Conservation (phyloP, 2,329 filamentous ascomycete species). For the Fusarium siculi region DNA sequence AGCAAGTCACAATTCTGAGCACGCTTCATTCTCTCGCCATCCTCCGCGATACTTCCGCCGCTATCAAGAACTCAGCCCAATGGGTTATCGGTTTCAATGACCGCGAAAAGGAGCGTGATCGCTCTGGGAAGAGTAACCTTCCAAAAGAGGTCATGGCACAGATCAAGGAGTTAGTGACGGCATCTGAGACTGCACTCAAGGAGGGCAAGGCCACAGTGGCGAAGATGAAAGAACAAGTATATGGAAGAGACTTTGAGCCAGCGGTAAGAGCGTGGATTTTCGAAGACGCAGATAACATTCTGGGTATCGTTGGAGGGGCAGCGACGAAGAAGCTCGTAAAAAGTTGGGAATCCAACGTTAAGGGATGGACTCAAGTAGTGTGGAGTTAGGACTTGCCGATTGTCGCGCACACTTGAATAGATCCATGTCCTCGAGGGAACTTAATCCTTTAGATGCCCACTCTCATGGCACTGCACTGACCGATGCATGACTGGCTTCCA, state of each 20-base stretch:
- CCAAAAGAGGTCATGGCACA: constrained; percentile 51
- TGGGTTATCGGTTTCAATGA: constrained; percentile 53
- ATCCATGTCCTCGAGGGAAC: not conserved
- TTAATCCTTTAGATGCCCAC: too few species aligned
- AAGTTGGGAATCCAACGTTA: constrained; percentile 50
- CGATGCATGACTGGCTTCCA: not conserved
- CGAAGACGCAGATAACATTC: constrained; percentile 35
- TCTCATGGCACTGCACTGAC: not conserved
- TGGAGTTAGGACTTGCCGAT: constrained; percentile 43
- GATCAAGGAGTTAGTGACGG: constrained; percentile 48
- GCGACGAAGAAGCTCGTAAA: constrained; percentile 44
- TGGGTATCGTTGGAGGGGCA: constrained; percentile 41
- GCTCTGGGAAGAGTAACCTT: constrained; percentile 52
- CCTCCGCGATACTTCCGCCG: constrained; percentile 52
- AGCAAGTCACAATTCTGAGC: constrained; percentile 42
- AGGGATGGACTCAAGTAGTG: constrained; percentile 50
- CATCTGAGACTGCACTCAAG: constrained; percentile 46
- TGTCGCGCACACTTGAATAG: not conserved
- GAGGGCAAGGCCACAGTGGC: constrained; percentile 47
- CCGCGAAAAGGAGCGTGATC: constrained; percentile 53
- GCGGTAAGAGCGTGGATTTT: constrained; percentile 46
- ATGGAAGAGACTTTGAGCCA: constrained; percentile 42
- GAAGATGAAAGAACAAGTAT: constrained; percentile 46
- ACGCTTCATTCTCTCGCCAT: constrained; percentile 52
- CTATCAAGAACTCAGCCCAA: constrained; percentile 45